Percentiles rank a stretch among this genome's conserved stretches.
phyloP scores from a whole-genome alignment of 1,139 yeast species.

The Debaryomyces robertsiae region DNA sequence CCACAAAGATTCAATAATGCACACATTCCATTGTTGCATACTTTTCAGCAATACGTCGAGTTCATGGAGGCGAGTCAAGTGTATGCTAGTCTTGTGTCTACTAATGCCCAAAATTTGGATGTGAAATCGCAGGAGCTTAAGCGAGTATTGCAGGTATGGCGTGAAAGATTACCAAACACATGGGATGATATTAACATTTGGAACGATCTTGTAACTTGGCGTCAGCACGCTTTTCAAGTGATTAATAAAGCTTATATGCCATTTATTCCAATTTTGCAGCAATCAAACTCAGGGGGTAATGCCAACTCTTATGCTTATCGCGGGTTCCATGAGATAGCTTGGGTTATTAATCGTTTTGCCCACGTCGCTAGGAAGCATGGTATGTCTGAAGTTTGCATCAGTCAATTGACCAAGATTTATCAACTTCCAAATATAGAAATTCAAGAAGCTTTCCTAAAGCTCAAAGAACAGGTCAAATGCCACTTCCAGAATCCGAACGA shows the following conservation, averaged over 20 bases:
- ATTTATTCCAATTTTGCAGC: conserved; percentile 82
- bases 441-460: conserved; percentile 93
- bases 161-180: conserved; percentile 91
- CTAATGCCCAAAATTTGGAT: conserved; percentile 90
- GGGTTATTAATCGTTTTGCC: conserved; percentile 98
- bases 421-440: conserved; percentile 97
- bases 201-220: conserved; percentile 98
- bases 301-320: conserved; percentile 92
- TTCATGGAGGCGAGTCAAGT: conserved; percentile 97
- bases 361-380: conserved; percentile 97
- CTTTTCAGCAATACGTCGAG: conserved; percentile 96
- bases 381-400: conserved; percentile 95
- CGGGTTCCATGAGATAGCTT: conserved; percentile 98
- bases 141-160: conserved; percentile 94
- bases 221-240: conserved; percentile 98
- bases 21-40: conserved; percentile 86
- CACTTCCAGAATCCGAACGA: conserved; percentile 89
- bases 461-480: conserved; percentile 96
- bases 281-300: conserved; percentile 67
- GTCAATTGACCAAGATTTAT: conserved; percentile 89
- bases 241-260: conserved; percentile 94
- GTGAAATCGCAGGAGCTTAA: conserved; percentile 89
- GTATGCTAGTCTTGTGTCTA: conserved; percentile 82
- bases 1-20: conserved; percentile 82
- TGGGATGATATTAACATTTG: conserved; percentile 98